phyloP scores from a whole-genome alignment of 352 stramenopile genomes.

The Phytophthora vignae region DNA sequence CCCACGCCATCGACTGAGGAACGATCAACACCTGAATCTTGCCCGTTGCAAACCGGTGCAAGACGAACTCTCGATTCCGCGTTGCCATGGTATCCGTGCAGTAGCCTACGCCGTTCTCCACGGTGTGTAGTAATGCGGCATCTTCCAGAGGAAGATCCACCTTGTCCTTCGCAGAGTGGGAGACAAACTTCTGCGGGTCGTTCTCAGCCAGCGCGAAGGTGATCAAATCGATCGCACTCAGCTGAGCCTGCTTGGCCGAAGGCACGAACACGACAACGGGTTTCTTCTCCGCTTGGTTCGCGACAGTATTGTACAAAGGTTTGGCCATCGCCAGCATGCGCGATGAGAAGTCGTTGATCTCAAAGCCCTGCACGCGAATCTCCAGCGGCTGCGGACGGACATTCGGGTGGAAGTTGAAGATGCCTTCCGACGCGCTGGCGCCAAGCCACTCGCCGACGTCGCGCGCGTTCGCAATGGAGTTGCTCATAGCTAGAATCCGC shows the following conservation, averaged over 20 bases:
- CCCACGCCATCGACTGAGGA: conserved; percentile 95
- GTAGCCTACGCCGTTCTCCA: conserved; percentile 96
- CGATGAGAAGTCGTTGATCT: conserved; percentile 97
- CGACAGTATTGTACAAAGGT: conserved; percentile 96
- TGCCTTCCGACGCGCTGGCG: conserved; percentile 87
- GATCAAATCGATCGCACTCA: conserved; percentile 99
- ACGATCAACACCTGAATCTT: conserved; percentile 95
- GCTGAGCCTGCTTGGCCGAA: conserved; percentile 97
- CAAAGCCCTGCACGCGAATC: conserved; percentile 98
- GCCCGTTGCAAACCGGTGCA: conserved; percentile 89
- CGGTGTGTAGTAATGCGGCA: conserved; percentile 93
- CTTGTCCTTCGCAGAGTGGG: conserved; percentile 37
- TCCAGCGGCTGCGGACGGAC: conserved; percentile 97
- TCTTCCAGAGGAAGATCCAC: conserved; percentile 83
- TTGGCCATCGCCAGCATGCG: conserved; percentile 99
- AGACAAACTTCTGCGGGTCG: conserved; percentile 73
- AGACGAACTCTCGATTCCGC: conserved; percentile 91
- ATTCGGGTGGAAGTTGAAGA: conserved; percentile 84
- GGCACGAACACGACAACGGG: conserved; percentile 97
- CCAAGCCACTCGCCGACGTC: conserved; percentile 99
- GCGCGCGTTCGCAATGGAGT: conserved; percentile 97
- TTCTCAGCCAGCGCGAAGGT: conserved; percentile 95
- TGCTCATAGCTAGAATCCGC: conserved; percentile 96
- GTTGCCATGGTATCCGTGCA: conserved; percentile 94
- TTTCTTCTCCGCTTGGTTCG: conserved; percentile 88